Conservation (phyloP, 176 grass and related monocot species). For the Aegilops speltoides region DNA sequence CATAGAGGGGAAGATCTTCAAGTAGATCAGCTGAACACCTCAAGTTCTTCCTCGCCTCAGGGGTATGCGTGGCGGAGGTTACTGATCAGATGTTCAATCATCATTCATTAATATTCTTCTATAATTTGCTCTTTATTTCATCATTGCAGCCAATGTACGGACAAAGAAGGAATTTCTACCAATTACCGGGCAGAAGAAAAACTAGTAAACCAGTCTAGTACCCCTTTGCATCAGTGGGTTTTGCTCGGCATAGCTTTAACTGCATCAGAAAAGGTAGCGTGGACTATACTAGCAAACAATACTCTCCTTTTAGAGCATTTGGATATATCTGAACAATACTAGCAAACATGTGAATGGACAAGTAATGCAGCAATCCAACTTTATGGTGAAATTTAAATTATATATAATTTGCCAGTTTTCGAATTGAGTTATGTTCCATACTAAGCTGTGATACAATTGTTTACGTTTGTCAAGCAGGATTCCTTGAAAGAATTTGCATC, state of each 20-base stretch:
- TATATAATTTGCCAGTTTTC: slow-evolving; percentile 6
- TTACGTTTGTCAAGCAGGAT: slow-evolving; percentile 25
- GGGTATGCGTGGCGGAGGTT: background rate
- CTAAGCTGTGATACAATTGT: background rate
- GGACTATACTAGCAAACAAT: background rate
- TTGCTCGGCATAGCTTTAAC: slow-evolving; percentile 34
- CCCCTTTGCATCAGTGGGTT: slow-evolving; percentile 16
- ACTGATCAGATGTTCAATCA: background rate
- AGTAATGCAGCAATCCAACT: slow-evolving; percentile 12
- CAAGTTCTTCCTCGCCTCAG: background rate
- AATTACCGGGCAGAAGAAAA: background rate
- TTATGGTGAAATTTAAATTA: background rate
- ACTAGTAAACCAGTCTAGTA: background rate
- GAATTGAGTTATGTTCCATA: background rate
- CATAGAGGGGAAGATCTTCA: background rate
- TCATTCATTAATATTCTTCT: slow-evolving; percentile 15
- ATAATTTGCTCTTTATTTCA: background rate
- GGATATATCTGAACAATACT: background rate
- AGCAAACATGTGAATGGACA: background rate
- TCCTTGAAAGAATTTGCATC: slow-evolving; percentile 29
- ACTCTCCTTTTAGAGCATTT: too few species aligned
- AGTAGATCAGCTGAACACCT: background rate
- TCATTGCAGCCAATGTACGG: slow-evolving; percentile 18
- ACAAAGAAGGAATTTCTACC: background rate
- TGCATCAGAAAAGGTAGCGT: slow-evolving; percentile 43